Evolutionary conservation across 2,329 filamentous ascomycete species (phyloP), one percentile per base, ranked within the genome.

Genomic region (Verticillium isaacii): DNA sequence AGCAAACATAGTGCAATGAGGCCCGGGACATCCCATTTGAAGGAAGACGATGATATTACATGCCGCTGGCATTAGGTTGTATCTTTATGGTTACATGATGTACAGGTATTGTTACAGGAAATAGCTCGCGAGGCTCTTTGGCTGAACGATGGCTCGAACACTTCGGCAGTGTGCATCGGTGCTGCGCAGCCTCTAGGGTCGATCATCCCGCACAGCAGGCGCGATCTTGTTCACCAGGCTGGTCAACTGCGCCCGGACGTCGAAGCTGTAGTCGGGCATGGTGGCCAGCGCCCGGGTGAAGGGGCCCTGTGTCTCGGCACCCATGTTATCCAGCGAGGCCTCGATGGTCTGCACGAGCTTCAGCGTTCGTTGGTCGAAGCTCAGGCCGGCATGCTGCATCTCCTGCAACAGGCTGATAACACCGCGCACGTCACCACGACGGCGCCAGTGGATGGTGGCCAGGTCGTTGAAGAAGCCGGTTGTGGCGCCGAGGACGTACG

Each of bases 391-490:
- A 37, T 82, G 77, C 50, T 83, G 81, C 89, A 92, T 91, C 74
- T 91, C 88, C 52, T 82, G 78, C 5, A 91, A 74, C 1, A 89
- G 71, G 4, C 80, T 75, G 58, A 86, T 73, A 29, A 89, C 82
- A 1, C 79, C 78, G 3, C 69, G 65, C 2, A 85, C 77, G 68
- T 91, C 85, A 25, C 85, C 81, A 65, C 85, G 84, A 12, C 85
- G 82, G 37, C 76, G 73, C 85, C 88, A 91, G 61, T 86, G 78
- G 25, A 88, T 81, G 15, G 78, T 73, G 29, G 91, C 79, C 37
- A 92, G 80, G 57, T 85, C 80, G 69, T 89, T 88, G 77, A 91
- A 93, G 52, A 93, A 84, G 0, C 82, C 77, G 0, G 89, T 89
- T 19, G 87, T 87, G 6, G 85, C 88, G 57, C 89, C 90, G 0